Percentiles rank a stretch among this genome's conserved stretches.
These are phyloP conservation scores for Sporothrix sp. DNA, from an alignment of 2,329 filamentous ascomycete genomes.

Conservation along the genomic window DNA sequence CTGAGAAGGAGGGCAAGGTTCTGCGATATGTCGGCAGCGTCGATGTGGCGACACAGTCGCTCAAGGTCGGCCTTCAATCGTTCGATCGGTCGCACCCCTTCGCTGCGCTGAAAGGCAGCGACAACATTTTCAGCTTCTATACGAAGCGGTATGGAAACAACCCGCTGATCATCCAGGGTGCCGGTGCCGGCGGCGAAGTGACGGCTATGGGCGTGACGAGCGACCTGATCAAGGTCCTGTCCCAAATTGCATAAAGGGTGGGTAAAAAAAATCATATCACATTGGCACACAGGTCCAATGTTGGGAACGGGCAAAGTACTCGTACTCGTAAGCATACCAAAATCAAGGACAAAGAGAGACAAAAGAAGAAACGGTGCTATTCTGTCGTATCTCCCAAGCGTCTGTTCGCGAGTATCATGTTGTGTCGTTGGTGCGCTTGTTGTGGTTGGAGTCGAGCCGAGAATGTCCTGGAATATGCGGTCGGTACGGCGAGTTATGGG, in stretches of 20 bases:
- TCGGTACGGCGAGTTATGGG: too few species aligned
- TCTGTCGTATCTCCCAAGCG: too few species aligned
- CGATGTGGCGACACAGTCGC: conserved; percentile 66
- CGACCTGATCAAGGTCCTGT: conserved; percentile 81
- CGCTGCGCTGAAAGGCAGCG: conserved; percentile 88
- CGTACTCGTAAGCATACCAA: too few species aligned
- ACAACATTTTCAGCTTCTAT: conserved; percentile 99
- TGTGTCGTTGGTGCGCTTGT: too few species aligned
- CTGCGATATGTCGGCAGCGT: conserved; percentile 91
- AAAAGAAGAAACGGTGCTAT: too few species aligned
- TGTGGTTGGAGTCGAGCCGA: too few species aligned
- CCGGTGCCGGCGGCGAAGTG: conserved; percentile 86
- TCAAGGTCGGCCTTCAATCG: conserved; percentile 88
- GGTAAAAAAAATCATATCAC: too few species aligned
- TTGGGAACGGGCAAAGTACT: too few species aligned
- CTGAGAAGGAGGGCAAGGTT: conserved; percentile 80
- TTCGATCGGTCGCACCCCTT: conserved; percentile 85
- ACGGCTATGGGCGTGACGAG: conserved; percentile 97
- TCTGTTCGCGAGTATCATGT: too few species aligned
- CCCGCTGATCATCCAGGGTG: conserved; percentile 88
- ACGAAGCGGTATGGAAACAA: conserved; percentile 88
- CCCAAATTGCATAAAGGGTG: conserved; percentile 49
- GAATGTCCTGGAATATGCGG: too few species aligned
- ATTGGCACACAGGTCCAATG: too few species aligned
- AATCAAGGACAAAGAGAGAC: too few species aligned